These are phyloP conservation scores for Scorias spongiosa DNA, from an alignment of 2,329 filamentous ascomycete genomes.

Conservation along the genomic window DNA sequence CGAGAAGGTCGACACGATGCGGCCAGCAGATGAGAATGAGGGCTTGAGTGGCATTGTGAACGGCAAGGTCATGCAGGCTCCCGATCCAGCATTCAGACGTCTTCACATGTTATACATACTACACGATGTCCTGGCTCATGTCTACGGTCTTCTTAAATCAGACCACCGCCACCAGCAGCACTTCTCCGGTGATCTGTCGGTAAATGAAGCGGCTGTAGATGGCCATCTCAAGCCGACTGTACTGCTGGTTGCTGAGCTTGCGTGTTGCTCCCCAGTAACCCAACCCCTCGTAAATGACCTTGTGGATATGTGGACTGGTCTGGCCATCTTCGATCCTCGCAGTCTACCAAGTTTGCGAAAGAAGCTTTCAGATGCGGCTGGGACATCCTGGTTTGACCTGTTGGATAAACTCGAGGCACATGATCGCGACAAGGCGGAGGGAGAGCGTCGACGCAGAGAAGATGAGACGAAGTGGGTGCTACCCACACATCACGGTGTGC, in stretches of 20 bases:
- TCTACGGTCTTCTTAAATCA: neutral
- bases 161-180: neutral
- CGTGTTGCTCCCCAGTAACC: slow-evolving; percentile 1
- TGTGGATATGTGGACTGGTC: slow-evolving; percentile 2
- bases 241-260: slow-evolving; percentile 3
- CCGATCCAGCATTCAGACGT: slow-evolving; percentile 8
- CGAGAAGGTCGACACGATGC: slow-evolving; percentile 1
- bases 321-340: slow-evolving; percentile 1
- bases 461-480: slow-evolving; percentile 7
- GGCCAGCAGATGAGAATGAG: slow-evolving; percentile 4
- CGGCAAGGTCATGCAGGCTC: slow-evolving; percentile 7
- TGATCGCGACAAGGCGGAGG: slow-evolving; percentile 1
- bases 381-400: slow-evolving; percentile 1
- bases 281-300: slow-evolving; percentile 1
- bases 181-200: neutral
- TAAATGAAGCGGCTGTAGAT: neutral
- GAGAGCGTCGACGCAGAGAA: slow-evolving; percentile 3
- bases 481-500: slow-evolving; percentile 12
- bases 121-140: slow-evolving; percentile 6
- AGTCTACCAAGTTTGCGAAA: neutral
- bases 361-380: neutral
- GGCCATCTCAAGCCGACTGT: slow-evolving; percentile 1
- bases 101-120: slow-evolving; percentile 11
- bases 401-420: slow-evolving; percentile 2
- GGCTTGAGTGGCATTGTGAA: slow-evolving; percentile 4